phyloP scores from a whole-genome alignment of 495 filamentous ascomycete species.

The Talaromyces ruber region DNA sequence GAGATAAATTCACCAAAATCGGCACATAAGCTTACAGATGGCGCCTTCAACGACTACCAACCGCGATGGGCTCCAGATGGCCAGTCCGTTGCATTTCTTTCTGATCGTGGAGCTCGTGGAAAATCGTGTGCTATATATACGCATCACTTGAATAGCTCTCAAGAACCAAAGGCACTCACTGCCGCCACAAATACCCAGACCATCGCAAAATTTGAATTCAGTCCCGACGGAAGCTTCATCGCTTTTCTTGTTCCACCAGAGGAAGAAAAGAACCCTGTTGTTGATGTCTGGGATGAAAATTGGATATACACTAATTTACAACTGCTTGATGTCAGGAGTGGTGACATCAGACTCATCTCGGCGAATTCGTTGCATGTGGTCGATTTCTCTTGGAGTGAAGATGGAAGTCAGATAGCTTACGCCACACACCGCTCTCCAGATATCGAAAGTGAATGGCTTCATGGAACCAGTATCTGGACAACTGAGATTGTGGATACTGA shows the following conservation, averaged over 20 bases:
- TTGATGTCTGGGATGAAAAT: neutral
- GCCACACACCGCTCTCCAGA: neutral
- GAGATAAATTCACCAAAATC: slow-evolving; percentile 9
- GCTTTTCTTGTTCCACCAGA: slow-evolving; percentile 10
- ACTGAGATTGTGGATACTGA: neutral
- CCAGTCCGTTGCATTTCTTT: slow-evolving; percentile 13
- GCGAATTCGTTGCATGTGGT: neutral
- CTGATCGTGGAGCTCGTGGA: slow-evolving; percentile 11
- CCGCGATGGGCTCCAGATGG: slow-evolving; percentile 14
- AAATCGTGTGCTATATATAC: slow-evolving; percentile 10
- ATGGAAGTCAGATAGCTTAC: neutral
- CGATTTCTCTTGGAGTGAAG: slow-evolving; percentile 1
- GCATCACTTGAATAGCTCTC: slow-evolving; percentile 5
- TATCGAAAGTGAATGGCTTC: neutral
- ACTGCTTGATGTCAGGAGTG: neutral
- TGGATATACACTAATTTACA: neutral
- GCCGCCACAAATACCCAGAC: neutral
- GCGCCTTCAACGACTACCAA: slow-evolving; percentile 13
- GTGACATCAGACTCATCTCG: neutral
- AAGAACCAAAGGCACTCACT: slow-evolving; percentile 11
- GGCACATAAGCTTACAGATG: slow-evolving; percentile 12
- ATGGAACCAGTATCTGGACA: neutral
- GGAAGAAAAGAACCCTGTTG: neutral
- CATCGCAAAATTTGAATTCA: slow-evolving; percentile 11
- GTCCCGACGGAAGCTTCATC: slow-evolving; percentile 10